Evolutionary conservation across 2,329 filamentous ascomycete genomes (phyloP).

Genomic region (Mycosphaerella sp.): DNA sequence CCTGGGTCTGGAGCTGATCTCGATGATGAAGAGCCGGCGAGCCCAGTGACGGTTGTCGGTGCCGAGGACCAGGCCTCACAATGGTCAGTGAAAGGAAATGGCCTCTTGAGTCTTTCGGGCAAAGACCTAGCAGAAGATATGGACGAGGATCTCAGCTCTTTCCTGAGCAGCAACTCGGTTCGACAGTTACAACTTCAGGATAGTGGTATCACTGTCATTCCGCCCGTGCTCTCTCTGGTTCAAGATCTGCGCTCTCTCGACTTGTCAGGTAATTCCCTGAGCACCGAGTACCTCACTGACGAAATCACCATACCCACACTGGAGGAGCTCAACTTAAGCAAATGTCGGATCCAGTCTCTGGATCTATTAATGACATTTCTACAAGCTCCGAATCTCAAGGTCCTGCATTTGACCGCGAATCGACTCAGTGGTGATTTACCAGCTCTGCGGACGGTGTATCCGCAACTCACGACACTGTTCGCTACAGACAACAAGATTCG

Average conservation of each 20-base stretch:
- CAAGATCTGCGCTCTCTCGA: conserved; percentile 54
- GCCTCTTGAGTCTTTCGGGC: conserved; percentile 39
- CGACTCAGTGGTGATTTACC: conserved; percentile 65
- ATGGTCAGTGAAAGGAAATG: conserved; percentile 31
- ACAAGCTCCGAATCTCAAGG: conserved; percentile 66
- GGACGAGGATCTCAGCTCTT: conserved; percentile 37
- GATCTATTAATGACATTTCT: conserved; percentile 60
- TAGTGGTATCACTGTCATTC: conserved; percentile 67
- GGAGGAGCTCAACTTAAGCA: conserved; percentile 67
- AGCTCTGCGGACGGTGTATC: conserved; percentile 59
- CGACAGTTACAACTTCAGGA: conserved; percentile 64
- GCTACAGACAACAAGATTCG: conserved; percentile 73
- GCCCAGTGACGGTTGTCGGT: conserved; percentile 25
- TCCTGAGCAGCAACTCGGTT: conserved; percentile 45
- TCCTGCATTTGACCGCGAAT: conserved; percentile 77
- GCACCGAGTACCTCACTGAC: conserved; percentile 61
- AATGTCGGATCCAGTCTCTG: conserved; percentile 67
- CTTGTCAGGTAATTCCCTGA: conserved; percentile 38
- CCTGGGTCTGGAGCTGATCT: conserved; percentile 45
- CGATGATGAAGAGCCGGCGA: conserved; percentile 18
- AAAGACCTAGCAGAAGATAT: conserved; percentile 37
- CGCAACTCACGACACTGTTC: conserved; percentile 62
- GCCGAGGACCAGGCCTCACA: conserved; percentile 11
- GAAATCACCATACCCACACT: conserved; percentile 58
- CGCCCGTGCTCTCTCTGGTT: conserved; percentile 62